Percentiles rank a stretch among this genome's conserved stretches.
Evolutionary conservation across 2,329 filamentous ascomycete genomes (phyloP).

Genomic region (Diaporthe caulivora): DNA sequence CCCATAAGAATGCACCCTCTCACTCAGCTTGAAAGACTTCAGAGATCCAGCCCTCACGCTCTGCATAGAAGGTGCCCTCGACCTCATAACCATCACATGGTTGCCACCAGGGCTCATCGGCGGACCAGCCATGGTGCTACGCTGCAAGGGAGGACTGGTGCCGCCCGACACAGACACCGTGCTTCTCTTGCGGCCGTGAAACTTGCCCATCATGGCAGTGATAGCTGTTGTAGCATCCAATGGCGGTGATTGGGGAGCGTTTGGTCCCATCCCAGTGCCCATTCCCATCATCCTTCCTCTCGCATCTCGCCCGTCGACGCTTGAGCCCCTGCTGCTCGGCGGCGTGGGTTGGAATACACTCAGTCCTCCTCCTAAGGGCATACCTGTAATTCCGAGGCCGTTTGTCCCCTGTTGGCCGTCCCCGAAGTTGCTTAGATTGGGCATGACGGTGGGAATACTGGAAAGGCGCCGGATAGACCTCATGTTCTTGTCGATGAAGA

Average conservation of each 20-base stretch:
- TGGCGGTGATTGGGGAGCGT: conserved; percentile 46
- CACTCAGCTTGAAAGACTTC: conserved; percentile 43
- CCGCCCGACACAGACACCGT: background rate
- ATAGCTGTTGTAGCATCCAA: conserved; percentile 47
- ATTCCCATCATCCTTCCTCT: conserved; percentile 25
- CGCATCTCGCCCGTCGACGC: conserved; percentile 42
- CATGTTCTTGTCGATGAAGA: conserved; percentile 58
- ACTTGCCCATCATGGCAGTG: conserved; percentile 49
- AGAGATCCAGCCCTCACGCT: conserved; percentile 39
- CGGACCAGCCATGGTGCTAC: conserved; percentile 5
- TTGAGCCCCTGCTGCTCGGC: conserved; percentile 50
- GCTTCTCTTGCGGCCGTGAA: conserved; percentile 44
- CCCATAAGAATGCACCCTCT: conserved; percentile 37
- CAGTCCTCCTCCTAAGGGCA: background rate
- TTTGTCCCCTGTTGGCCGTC: conserved; percentile 42
- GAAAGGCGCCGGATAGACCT: conserved; percentile 57
- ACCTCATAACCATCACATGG: conserved; percentile 41
- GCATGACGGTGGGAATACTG: conserved; percentile 51
- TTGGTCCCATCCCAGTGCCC: background rate
- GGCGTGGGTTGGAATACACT: conserved; percentile 46
- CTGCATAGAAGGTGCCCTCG: conserved; percentile 42
- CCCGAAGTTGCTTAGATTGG: conserved; percentile 50
- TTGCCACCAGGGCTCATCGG: conserved; percentile 5
- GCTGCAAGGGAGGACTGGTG: background rate
- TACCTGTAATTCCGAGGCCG: conserved; percentile 31